Conservation (phyloP, 345 rosid genomes). For the Syzygium jambos region DNA sequence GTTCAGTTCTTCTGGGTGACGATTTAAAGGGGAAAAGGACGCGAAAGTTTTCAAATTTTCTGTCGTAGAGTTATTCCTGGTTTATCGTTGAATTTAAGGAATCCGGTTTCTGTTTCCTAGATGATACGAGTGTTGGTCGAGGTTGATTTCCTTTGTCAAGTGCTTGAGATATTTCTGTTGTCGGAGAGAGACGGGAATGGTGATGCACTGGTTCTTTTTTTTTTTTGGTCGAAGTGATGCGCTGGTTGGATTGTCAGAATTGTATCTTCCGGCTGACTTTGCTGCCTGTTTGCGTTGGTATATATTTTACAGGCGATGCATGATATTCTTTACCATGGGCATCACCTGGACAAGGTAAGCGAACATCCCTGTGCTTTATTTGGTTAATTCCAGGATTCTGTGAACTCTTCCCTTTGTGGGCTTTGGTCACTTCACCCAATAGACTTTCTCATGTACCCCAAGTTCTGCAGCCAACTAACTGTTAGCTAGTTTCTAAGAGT, state of each 20-base stretch:
- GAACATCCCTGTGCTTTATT: background rate
- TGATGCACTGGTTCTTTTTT: background rate
- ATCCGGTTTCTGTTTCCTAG: background rate
- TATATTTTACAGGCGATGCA: conserved; percentile 60
- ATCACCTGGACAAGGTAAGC: conserved; percentile 64
- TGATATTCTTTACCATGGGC: conserved; percentile 75
- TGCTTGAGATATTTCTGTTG: background rate
- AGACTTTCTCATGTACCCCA: background rate
- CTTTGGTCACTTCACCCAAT: background rate
- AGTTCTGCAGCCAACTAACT: background rate
- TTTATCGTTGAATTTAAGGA: background rate
- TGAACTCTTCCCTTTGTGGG: background rate
- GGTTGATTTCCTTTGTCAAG: background rate
- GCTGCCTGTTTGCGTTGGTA: background rate
- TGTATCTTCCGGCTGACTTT: background rate
- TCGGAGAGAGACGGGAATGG: background rate
- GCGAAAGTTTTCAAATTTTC: background rate
- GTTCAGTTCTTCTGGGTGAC: background rate
- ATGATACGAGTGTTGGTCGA: background rate
- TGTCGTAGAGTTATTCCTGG: background rate
- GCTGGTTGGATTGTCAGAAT: background rate
- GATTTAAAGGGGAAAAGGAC: background rate
- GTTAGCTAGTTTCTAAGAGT: background rate
- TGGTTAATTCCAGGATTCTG: background rate
- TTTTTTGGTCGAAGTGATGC: background rate